phyloP scores from a whole-genome alignment of 202 grass and related monocot species.

The Panicum hallii region DNA sequence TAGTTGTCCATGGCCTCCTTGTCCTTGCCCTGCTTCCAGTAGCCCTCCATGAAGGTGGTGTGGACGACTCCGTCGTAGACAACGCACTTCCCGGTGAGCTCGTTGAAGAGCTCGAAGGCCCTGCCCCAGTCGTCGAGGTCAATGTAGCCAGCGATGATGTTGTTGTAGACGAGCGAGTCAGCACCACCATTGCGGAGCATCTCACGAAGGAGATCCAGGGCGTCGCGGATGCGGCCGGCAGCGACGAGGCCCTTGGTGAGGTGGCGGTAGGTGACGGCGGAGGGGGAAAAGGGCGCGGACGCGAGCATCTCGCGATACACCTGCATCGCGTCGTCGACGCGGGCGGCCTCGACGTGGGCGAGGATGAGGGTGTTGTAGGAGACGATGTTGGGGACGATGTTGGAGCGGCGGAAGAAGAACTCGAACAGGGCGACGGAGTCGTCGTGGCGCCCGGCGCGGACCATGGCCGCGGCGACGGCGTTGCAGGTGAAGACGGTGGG shows the following conservation, averaged over 20 bases:
- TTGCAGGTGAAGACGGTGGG: constrained; percentile 88
- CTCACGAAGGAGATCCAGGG: constrained; percentile 71
- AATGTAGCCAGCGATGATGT: constrained; percentile 80
- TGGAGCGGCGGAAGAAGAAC: constrained; percentile 71
- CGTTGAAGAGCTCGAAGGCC: constrained; percentile 79
- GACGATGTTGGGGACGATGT: constrained; percentile 77
- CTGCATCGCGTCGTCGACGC: constrained; percentile 53
- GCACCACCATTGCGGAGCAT: constrained; percentile 74
- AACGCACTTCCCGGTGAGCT: constrained; percentile 66
- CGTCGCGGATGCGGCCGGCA: constrained; percentile 60
- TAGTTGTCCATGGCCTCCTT: constrained; percentile 94
- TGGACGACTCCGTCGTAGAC: constrained; percentile 91
- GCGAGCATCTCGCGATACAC: constrained; percentile 62
- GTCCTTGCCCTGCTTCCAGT: constrained; percentile 84
- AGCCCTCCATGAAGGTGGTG: constrained; percentile 84
- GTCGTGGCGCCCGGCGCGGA: constrained; percentile 47
- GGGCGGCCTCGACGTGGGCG: constrained; percentile 51
- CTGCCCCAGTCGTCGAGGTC: constrained; percentile 64
- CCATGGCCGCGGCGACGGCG: constrained; percentile 61
- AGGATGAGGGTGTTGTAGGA: constrained; percentile 85
- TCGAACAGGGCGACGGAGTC: constrained; percentile 60
- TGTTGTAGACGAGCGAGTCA: constrained; percentile 89
- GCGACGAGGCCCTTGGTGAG: constrained; percentile 82
- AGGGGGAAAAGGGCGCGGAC: constrained; percentile 61
- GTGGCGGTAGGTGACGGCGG: constrained; percentile 64